These are phyloP conservation scores for Fusarium nodosum DNA, from an alignment of 2,329 filamentous ascomycete genomes.

Conservation along the genomic window DNA sequence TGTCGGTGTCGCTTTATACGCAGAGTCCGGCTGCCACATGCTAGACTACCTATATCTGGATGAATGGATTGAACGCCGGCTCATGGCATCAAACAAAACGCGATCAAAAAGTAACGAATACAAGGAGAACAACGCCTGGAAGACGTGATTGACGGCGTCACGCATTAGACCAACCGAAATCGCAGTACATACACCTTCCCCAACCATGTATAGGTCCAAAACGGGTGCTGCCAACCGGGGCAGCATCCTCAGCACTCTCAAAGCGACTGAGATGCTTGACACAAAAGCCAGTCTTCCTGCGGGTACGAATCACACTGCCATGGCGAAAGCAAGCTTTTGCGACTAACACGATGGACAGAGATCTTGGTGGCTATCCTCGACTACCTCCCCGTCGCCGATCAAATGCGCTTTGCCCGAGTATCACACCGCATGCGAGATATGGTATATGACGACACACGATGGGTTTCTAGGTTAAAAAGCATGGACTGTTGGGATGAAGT, in stretches of 20 bases:
- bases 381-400: conserved; percentile 86
- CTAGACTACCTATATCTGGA: conserved; percentile 28
- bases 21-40: conserved; percentile 41
- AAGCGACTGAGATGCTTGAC: conserved; percentile 83
- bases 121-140: conserved; percentile 4
- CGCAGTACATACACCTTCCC: conserved; percentile 18
- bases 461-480: conserved; percentile 85
- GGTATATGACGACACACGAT: conserved; percentile 98
- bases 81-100: conserved; percentile 31
- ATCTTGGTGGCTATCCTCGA: conserved; percentile 90
- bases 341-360: conserved; percentile 65
- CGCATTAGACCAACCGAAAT: neutral
- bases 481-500: conserved; percentile 95
- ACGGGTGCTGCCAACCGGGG: conserved; percentile 57
- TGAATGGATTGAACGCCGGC: conserved; percentile 35
- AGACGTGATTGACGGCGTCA: neutral
- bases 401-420: conserved; percentile 85
- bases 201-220: conserved; percentile 61
- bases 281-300: conserved; percentile 84
- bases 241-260: conserved; percentile 80
- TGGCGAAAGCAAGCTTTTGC: neutral
- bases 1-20: conserved; percentile 31
- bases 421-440: conserved; percentile 94
- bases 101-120: conserved; percentile 26
- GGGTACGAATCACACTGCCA: conserved; percentile 64